Base-by-base conservation (phyloP, 805 yeast genomes). In the Candida andamanensis region DNA sequence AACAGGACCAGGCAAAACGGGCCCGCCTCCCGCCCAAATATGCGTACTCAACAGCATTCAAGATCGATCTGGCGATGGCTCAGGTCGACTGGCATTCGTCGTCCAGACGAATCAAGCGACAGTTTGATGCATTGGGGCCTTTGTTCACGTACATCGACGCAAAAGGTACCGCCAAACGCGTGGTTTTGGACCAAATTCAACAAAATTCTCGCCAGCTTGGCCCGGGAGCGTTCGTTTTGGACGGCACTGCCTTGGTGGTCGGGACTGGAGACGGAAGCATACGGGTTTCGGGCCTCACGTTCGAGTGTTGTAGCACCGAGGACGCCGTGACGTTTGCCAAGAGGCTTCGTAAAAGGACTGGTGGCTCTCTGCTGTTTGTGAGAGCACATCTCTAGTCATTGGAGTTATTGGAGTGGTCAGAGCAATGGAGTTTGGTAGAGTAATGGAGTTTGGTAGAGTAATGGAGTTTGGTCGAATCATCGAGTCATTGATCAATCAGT, bases 291-390 rank as follows among this genome's bases (percentile, higher is more conserved):
- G 33, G 29, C 3, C 35, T 80, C 6, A 79, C 75, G 38, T 63
- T 78, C 29, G 85, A 81, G 51, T 78, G 76, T 14, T 72, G 64
- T 39, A 56, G 56, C 6, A 49, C 56, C 5, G 84, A 80, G 45
- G 41, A 47, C 0, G 68, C 78, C 0, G 20, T 33, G 0, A 58
- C 56, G 18, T 81, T 82, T 46, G 44, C 65, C 39, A 46, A 41
- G 3, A 50, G 66, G 14, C 43, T 78, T 15, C 45, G 44, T 8
- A 79, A 76, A 42, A 56, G 81, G 38, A 56, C 73, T n/a, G n/a
- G n/a, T n/a, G n/a, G n/a, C n/a, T n/a, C n/a, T n/a, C n/a, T n/a
- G n/a, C n/a, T n/a, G n/a, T n/a, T n/a, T n/a, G n/a, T n/a, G n/a
- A n/a, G n/a, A n/a, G n/a, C n/a, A n/a, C n/a, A n/a, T n/a, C n/a